Percentiles rank a stretch among this genome's conserved stretches.
Conservation (phyloP, 176 grass and related monocot species). For the Oryza brachyantha region DNA sequence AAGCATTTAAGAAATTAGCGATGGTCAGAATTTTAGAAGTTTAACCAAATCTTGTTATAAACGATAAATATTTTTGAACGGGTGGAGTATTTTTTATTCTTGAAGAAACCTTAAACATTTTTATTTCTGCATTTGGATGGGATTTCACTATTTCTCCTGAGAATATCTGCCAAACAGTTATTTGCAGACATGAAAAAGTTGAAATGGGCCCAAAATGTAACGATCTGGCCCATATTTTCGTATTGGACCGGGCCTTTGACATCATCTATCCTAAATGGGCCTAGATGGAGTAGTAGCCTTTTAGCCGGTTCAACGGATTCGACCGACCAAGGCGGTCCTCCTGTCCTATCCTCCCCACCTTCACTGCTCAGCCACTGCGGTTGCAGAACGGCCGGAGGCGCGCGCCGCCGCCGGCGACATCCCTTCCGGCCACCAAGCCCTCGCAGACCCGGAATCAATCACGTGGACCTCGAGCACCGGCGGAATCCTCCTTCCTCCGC, state of each 20-base stretch:
- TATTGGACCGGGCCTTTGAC: not conserved
- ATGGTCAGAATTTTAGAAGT: no score
- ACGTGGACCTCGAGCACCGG: not conserved
- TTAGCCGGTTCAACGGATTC: not conserved
- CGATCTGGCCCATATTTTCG: not conserved
- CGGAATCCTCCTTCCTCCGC: not conserved
- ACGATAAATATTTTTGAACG: no score
- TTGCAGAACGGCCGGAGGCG: not conserved
- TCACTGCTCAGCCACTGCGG: not conserved
- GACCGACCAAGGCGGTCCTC: not conserved
- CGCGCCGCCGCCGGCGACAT: not conserved
- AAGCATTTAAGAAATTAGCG: no score
- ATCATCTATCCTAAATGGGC: no score
- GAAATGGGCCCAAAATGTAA: not conserved
- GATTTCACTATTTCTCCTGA: no score
- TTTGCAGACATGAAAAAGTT: no score
- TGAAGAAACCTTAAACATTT: not conserved
- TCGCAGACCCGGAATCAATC: not conserved
- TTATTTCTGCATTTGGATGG: no score
- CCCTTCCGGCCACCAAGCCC: not conserved
- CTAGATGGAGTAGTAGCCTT: not conserved
- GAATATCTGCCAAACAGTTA: no score
- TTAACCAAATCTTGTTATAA: no score
- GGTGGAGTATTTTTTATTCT: not conserved
- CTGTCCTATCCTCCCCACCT: not conserved